Percentiles rank a stretch among this genome's conserved stretches.
Evolutionary conservation across 495 filamentous ascomycete genomes (phyloP).

Genomic region (Tirmania nivea): DNA sequence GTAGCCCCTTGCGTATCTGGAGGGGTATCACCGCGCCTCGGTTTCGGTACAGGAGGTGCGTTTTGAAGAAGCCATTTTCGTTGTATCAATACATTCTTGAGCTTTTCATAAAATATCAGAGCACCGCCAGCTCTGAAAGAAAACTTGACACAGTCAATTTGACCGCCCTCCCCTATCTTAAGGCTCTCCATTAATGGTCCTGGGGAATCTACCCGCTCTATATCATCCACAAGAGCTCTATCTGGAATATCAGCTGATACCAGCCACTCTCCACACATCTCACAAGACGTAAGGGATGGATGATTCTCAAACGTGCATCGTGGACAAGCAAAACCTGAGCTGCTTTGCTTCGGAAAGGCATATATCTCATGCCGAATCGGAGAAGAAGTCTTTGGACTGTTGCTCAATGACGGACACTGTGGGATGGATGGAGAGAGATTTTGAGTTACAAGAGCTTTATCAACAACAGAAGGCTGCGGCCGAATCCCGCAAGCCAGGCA

Average conservation of each 20-base stretch:
- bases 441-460: slow-evolving; percentile 16
- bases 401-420: no score
- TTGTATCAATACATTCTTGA: slow-evolving; percentile 72
- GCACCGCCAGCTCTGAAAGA: slow-evolving; percentile 81
- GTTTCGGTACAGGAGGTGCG: slow-evolving; percentile 68
- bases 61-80: slow-evolving; percentile 89
- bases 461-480: slow-evolving; percentile 33
- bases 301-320: slow-evolving; percentile 91
- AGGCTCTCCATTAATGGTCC: not conserved
- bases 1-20: slow-evolving; percentile 10
- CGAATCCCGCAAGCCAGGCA: slow-evolving; percentile 90
- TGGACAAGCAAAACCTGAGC: slow-evolving; percentile 43
- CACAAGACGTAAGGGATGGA: slow-evolving; percentile 62
- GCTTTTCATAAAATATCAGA: slow-evolving; percentile 69
- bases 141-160: slow-evolving; percentile 57
- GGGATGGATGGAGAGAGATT: no score
- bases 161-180: slow-evolving; percentile 21
- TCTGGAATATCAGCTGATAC: slow-evolving; percentile 32
- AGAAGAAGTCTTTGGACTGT: no score
- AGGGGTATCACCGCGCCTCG: slow-evolving; percentile 22
- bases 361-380: no score
- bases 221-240: not conserved
- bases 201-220: not conserved
- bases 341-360: not conserved
- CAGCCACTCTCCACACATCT: slow-evolving; percentile 73